Evolutionary conservation across 768 basidiomycete species (phyloP).

Genomic region (Sporobolomyces pararoseus): DNA sequence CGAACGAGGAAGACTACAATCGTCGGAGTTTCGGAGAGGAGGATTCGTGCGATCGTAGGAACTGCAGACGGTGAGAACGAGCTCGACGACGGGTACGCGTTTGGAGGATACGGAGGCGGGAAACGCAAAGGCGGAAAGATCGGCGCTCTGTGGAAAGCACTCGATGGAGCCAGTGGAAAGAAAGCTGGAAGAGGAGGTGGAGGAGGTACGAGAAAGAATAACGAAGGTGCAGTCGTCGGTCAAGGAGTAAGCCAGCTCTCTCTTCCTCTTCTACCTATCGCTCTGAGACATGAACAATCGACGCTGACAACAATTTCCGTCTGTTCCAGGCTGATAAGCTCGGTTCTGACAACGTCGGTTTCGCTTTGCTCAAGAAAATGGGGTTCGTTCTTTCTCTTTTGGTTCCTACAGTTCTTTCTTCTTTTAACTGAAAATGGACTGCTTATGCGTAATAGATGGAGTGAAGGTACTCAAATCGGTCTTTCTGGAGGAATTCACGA

Average conservation of each 20-base stretch:
- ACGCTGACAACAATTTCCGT: too few species aligned
- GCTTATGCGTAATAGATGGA: conserved; percentile 21
- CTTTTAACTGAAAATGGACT: background rate
- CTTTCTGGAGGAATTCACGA: conserved; percentile 27
- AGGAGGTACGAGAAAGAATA: conserved; percentile 30
- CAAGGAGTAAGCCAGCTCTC: conserved; percentile 20
- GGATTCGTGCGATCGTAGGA: conserved; percentile 54
- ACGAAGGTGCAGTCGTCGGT: conserved; percentile 39
- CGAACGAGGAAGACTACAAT: conserved; percentile 63
- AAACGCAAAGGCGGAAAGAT: conserved; percentile 47
- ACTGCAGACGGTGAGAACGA: conserved; percentile 48
- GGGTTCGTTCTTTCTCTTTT: conserved; percentile 53
- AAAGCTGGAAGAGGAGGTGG: conserved; percentile 33
- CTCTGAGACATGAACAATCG: background rate
- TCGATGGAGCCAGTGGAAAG: conserved; percentile 39
- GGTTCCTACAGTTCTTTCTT: background rate
- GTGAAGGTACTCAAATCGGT: conserved; percentile 36
- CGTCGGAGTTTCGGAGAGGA: conserved; percentile 59
- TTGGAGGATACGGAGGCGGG: background rate
- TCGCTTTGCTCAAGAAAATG: conserved; percentile 81
- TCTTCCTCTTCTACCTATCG: background rate
- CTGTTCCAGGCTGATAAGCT: conserved; percentile 65
- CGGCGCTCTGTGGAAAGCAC: conserved; percentile 44
- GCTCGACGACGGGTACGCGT: conserved; percentile 12
- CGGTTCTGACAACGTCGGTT: conserved; percentile 73